Conservation (phyloP, 2,329 filamentous ascomycete genomes). For the Cladobotryum protrusum region DNA sequence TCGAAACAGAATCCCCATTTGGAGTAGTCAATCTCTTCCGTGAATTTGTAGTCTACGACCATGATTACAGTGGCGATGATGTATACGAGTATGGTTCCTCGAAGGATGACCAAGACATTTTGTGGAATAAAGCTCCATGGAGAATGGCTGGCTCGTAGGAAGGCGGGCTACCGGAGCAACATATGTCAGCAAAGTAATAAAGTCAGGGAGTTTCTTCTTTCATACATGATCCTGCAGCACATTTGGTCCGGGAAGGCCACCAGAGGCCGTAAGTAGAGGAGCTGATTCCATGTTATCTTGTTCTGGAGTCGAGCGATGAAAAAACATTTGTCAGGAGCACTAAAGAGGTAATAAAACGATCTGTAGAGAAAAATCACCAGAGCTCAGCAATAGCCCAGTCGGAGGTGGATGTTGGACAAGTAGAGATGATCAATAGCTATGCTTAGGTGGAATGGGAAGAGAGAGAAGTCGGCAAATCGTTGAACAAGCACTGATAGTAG, state of each 20-base stretch:
- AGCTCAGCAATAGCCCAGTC: too few relatives aligned
- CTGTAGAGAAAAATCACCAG: not conserved
- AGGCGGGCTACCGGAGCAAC: slow-evolving; percentile 36
- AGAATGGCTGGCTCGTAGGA: slow-evolving; percentile 46
- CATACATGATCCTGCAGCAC: slow-evolving; percentile 31
- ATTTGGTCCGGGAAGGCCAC: slow-evolving; percentile 26
- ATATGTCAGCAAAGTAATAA: slow-evolving; percentile 12
- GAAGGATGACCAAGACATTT: slow-evolving; percentile 37
- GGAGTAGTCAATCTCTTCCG: slow-evolving; percentile 32
- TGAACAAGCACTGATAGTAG: too few relatives aligned
- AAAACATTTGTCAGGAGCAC: not conserved
- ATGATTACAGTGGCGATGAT: slow-evolving; percentile 36
- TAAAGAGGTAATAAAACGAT: not conserved
- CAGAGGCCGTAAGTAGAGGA: slow-evolving; percentile 26
- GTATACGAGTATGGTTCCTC: slow-evolving; percentile 37
- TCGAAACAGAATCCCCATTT: slow-evolving; percentile 41
- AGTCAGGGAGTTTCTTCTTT: not conserved
- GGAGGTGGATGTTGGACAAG: too few relatives aligned
- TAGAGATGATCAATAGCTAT: too few relatives aligned
- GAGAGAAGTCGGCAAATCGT: too few relatives aligned
- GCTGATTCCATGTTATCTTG: slow-evolving; percentile 26
- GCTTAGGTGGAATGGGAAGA: too few relatives aligned
- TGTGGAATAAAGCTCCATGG: slow-evolving; percentile 44
- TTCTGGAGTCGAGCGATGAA: not conserved
- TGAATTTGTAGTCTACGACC: slow-evolving; percentile 40